These are phyloP conservation scores for Stellera chamaejasme DNA, from an alignment of 345 rosid species.

Conservation along the genomic window DNA sequence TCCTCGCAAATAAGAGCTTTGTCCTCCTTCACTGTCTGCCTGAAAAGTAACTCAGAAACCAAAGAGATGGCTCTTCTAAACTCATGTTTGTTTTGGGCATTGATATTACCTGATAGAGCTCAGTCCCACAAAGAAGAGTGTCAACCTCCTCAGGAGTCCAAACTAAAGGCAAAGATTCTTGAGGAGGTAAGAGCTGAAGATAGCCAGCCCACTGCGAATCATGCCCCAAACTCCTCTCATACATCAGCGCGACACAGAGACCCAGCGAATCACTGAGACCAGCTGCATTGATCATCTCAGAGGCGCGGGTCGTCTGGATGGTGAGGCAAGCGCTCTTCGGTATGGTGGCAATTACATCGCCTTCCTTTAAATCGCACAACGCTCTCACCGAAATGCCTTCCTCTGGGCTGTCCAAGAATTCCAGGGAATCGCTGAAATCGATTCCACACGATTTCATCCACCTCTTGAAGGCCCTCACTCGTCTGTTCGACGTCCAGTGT, in stretches of 20 bases:
- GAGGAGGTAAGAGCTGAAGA: constrained; percentile 58
- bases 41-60: constrained; percentile 13
- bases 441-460: constrained; percentile 78
- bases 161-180: constrained; percentile 53
- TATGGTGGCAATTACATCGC: constrained; percentile 63
- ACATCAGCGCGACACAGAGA: constrained; percentile 72
- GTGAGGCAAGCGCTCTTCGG: constrained; percentile 84
- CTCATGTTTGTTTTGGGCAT: not conserved
- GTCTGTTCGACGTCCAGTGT: constrained; percentile 25
- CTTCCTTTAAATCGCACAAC: constrained; percentile 49
- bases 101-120: constrained; percentile 62
- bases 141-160: constrained; percentile 63
- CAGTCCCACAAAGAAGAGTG: constrained; percentile 63
- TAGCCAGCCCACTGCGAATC: constrained; percentile 76
- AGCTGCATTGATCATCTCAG: constrained; percentile 42
- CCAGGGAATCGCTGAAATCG: constrained; percentile 43
- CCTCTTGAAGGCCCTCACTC: constrained; percentile 73
- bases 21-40: constrained; percentile 80
- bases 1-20: constrained; percentile 58
- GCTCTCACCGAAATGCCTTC: constrained; percentile 52
- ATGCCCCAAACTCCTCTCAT: constrained; percentile 60
- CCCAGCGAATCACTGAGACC: constrained; percentile 62
- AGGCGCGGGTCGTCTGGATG: constrained; percentile 49
- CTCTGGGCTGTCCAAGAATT: constrained; percentile 34
- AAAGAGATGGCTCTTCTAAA: no score